phyloP scores from a whole-genome alignment of 75 land plant species.

The Azolla pinnata region DNA sequence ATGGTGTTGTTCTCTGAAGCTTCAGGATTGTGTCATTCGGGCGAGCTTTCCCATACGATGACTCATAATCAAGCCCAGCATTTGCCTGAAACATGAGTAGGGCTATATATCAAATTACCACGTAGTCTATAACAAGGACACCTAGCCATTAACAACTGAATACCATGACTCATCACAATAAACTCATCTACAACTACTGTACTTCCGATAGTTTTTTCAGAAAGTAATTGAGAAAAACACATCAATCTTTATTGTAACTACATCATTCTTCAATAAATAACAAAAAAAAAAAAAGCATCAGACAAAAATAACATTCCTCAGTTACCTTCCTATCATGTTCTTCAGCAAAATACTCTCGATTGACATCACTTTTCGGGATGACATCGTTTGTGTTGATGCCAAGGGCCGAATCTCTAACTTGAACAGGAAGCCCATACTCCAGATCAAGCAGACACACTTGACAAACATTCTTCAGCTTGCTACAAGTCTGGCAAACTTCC shows the following conservation, averaged over 20 bases:
- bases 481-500: conserved; percentile 94
- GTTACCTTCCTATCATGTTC: conserved; percentile 96
- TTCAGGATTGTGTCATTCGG: conserved; percentile 97
- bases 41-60: conserved; percentile 85
- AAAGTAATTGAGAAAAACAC: too few species aligned
- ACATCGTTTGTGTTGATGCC: conserved; percentile 73
- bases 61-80: conserved; percentile 96
- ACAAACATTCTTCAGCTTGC: conserved; percentile 94
- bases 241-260: too few species aligned
- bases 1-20: conserved; percentile 91
- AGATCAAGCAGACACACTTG: conserved; percentile 94
- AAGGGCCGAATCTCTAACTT: conserved; percentile 90
- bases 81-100: conserved; percentile 71
- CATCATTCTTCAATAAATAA: neutral
- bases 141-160: too few species aligned
- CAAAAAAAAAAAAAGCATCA: neutral
- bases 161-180: too few species aligned
- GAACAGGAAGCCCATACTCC: conserved; percentile 93
- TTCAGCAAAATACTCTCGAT: conserved; percentile 93
- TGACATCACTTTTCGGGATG: conserved; percentile 96
- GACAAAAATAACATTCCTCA: too few species aligned
- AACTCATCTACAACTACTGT: too few species aligned
- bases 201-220: too few species aligned
- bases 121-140: too few species aligned
- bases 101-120: too few species aligned